These are phyloP conservation scores for Chaetomiaceae sp. DNA, from an alignment of 2,329 filamentous ascomycete genomes.

Conservation along the genomic window DNA sequence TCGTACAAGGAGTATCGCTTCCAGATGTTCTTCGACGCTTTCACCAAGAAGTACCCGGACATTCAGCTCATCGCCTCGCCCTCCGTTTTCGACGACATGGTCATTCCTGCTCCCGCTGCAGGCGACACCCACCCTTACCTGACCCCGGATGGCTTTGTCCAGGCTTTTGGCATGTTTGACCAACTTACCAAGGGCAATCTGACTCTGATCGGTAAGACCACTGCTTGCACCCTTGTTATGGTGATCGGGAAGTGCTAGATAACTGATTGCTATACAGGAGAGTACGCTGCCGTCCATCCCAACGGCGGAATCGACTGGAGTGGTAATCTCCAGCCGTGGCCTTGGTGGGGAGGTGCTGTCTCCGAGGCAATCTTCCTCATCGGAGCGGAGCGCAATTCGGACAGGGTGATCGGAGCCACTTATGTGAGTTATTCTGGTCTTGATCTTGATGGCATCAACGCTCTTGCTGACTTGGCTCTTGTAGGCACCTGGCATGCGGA, in stretches of 20 bases:
- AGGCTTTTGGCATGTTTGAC: slow-evolving; percentile 44
- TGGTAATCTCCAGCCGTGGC: slow-evolving; percentile 42
- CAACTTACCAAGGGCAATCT: slow-evolving; percentile 16
- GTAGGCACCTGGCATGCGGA: slow-evolving; percentile 43
- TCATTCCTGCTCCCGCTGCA: slow-evolving; percentile 20
- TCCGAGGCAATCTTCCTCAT: slow-evolving; percentile 60
- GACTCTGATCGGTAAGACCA: slow-evolving; percentile 21
- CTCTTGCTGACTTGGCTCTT: background rate
- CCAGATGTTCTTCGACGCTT: slow-evolving; percentile 53
- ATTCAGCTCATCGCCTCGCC: slow-evolving; percentile 30
- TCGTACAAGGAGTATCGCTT: slow-evolving; percentile 54
- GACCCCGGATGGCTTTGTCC: slow-evolving; percentile 45
- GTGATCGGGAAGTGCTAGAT: background rate
- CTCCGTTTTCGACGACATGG: slow-evolving; percentile 28
- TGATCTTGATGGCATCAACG: background rate
- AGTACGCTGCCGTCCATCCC: slow-evolving; percentile 48
- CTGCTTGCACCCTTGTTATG: background rate
- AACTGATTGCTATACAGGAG: slow-evolving; percentile 33
- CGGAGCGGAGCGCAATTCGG: slow-evolving; percentile 59
- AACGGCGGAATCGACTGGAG: slow-evolving; percentile 47
- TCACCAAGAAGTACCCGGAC: slow-evolving; percentile 32
- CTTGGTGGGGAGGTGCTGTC: slow-evolving; percentile 56
- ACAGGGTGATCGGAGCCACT: slow-evolving; percentile 50
- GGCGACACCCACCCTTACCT: slow-evolving; percentile 37
- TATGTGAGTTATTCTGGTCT: slow-evolving; percentile 32